phyloP scores from a whole-genome alignment of 176 grass and related monocot species.

The Zoysia pacifica region DNA sequence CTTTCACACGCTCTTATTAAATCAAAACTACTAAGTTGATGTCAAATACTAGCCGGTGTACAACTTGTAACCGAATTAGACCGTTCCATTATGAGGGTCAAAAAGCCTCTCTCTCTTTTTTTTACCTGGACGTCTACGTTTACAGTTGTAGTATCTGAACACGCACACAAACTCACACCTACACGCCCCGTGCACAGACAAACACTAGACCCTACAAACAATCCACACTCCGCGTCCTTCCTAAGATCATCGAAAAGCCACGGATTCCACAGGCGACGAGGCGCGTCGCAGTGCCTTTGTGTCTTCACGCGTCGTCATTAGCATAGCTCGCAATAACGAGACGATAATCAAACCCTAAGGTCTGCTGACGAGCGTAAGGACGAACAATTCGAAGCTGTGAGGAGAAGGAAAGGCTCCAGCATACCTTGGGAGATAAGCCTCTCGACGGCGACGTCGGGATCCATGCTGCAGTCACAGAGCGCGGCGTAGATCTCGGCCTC shows the following conservation, averaged over 20 bases:
- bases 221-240: too few species aligned
- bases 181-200: too few species aligned
- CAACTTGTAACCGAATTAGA: background rate
- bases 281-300: too few species aligned
- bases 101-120: background rate
- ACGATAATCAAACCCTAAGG: constrained; percentile 24
- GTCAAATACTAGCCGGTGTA: background rate
- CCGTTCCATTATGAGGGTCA: background rate
- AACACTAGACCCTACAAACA: too few species aligned
- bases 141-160: too few species aligned
- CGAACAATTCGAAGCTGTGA: background rate
- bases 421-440: constrained; percentile 70
- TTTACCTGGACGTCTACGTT: too few species aligned
- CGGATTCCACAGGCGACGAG: too few species aligned
- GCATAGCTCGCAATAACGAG: background rate
- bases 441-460: constrained; percentile 68
- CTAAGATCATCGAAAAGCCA: too few species aligned
- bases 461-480: constrained; percentile 68
- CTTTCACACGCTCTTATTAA: background rate
- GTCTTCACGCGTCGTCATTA: background rate
- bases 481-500: constrained; percentile 72
- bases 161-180: too few species aligned
- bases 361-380: background rate
- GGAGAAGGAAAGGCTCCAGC: background rate
- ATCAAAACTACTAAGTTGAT: background rate